Evolutionary conservation across 2,329 filamentous ascomycete species (phyloP), one percentile per base, ranked within the genome.

Genomic region (Botrytis hyacinthi): DNA sequence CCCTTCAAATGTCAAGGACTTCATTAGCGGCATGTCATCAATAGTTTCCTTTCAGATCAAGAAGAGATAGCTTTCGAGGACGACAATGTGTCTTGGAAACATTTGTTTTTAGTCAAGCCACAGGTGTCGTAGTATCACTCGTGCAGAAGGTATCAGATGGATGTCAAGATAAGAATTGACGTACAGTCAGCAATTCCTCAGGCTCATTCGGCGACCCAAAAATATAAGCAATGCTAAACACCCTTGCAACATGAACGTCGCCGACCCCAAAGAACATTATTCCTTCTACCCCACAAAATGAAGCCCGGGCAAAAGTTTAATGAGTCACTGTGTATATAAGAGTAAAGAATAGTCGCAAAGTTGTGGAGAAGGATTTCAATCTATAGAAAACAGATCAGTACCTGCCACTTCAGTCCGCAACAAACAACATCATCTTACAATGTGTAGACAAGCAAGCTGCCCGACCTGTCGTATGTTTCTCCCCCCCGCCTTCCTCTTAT

Each of bases 381-480:
- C 8, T 32, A 48, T 16, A 26, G n/a, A n/a, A n/a, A n/a, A 10
- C 42, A 66, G 63, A 48, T 32, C 35, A 60, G 4, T n/a, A n/a
- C n/a, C 26, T 12, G 40, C 32, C 20, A 32, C 16, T 32, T 12
- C 9, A 71, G 18, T 32, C 29, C 26, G 42, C 32, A 44, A 35
- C 10, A 29, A 6, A 16, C 10, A 5, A 6, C 22, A 9, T 9
- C 22, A 29, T 42, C 10, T n/a, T 35, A 78, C 75, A 54, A 88
- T 88, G 87, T 88, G 87, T 80, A 84, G 84, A 76, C 84, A 84
- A 82, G 82, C 85, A 60, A 83, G 82, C 70, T 88, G 87, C 80
- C 78, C 81, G 62, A 85, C 81, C 46, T 88, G 87, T 81, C 80
- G 86, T 87, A 84, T 73, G 84, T 75, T 22, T 48, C n/a, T 63